These are phyloP conservation scores for Tetrahymena malaccensis DNA, from an alignment of 73 alveolate genomes.

Conservation along the genomic window DNA sequence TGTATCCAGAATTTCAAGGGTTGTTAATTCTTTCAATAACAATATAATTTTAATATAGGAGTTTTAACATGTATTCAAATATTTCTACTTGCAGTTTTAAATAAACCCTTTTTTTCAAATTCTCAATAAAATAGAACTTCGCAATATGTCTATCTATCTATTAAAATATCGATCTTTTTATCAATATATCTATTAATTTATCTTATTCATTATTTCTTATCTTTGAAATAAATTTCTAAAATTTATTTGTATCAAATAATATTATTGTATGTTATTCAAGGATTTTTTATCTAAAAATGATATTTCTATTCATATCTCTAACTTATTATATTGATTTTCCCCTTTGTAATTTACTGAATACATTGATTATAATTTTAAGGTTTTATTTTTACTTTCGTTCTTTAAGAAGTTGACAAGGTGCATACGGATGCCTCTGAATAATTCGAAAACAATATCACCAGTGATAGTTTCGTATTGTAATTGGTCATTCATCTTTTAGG, in stretches of 20 bases:
- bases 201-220: not conserved
- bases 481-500: slow-evolving; percentile 49
- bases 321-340: not conserved
- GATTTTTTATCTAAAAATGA: slow-evolving; percentile 18
- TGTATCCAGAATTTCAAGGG: not conserved
- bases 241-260: not conserved
- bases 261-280: not conserved
- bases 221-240: not conserved
- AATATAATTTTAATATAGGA: not conserved
- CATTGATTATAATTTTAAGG: not conserved
- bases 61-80: not conserved
- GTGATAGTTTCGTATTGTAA: slow-evolving; percentile 45
- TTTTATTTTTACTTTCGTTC: not conserved
- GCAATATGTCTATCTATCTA: slow-evolving; percentile 27
- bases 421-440: slow-evolving; percentile 57
- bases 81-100: not conserved
- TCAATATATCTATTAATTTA: slow-evolving; percentile 4
- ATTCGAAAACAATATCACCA: slow-evolving; percentile 48
- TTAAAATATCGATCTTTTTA: too few species aligned
- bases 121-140: slow-evolving; percentile 33
- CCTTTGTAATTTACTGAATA: not conserved
- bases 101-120: slow-evolving; percentile 7
- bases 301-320: slow-evolving; percentile 23
- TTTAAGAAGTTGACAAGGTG: slow-evolving; percentile 51
- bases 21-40: not conserved